Evolutionary conservation across 805 yeast species (phyloP).

Genomic region (Wickerhamiella alocasiicola): DNA sequence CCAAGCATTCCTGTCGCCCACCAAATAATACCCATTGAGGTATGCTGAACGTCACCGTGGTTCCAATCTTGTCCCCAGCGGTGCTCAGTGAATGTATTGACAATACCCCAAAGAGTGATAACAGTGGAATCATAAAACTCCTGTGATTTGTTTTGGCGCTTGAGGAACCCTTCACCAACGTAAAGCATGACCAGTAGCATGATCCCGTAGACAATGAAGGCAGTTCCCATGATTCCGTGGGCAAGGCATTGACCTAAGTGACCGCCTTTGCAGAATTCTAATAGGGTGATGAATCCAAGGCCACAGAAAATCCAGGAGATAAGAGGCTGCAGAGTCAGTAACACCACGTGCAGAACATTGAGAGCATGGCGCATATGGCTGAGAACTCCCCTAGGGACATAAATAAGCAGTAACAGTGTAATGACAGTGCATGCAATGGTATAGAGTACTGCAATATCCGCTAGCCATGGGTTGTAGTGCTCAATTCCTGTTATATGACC

Average conservation of each 20-base stretch:
- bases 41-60: slow-evolving; percentile 90
- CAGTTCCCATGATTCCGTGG: slow-evolving; percentile 92
- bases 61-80: slow-evolving; percentile 93
- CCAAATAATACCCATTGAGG: slow-evolving; percentile 94
- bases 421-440: slow-evolving; percentile 25
- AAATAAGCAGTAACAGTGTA: slow-evolving; percentile 30
- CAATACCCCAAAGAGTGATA: slow-evolving; percentile 82
- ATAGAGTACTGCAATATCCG: slow-evolving; percentile 26
- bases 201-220: slow-evolving; percentile 72
- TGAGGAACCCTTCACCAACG: slow-evolving; percentile 48
- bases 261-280: slow-evolving; percentile 60
- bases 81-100: slow-evolving; percentile 93
- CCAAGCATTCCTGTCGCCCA: slow-evolving; percentile 91
- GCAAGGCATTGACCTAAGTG: slow-evolving; percentile 95
- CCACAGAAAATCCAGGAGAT: slow-evolving; percentile 69
- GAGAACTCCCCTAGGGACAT: slow-evolving; percentile 28
- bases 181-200: slow-evolving; percentile 52
- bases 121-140: slow-evolving; percentile 74
- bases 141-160: slow-evolving; percentile 44
- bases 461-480: slow-evolving; percentile 28
- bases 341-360: slow-evolving; percentile 24
- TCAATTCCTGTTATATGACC: slow-evolving; percentile 29
- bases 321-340: slow-evolving; percentile 30
- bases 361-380: slow-evolving; percentile 25
- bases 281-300: slow-evolving; percentile 68